Percentiles rank a stretch among this genome's conserved stretches.
Conservation (phyloP, 2,329 filamentous ascomycete genomes). For the Metarhizium humberi region DNA sequence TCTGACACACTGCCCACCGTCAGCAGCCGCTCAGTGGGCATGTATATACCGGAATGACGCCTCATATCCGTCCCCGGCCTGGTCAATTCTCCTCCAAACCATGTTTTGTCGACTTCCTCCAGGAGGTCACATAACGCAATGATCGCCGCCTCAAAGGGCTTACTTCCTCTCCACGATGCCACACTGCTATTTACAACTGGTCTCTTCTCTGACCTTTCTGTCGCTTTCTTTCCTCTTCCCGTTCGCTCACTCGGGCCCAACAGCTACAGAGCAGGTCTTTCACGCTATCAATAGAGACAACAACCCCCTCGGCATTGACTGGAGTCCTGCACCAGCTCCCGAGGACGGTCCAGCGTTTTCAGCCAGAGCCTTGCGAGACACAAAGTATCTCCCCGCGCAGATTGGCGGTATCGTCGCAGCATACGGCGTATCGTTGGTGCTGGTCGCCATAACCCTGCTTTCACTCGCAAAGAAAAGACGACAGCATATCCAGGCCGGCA, state of each 20-base stretch:
- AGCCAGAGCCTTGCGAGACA: slow-evolving; percentile 48
- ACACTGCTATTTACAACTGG: slow-evolving; percentile 16
- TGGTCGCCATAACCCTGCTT: slow-evolving; percentile 60
- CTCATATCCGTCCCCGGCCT: slow-evolving; percentile 26
- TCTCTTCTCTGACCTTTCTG: slow-evolving; percentile 17
- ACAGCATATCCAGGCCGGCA: slow-evolving; percentile 41
- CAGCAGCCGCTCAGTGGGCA: slow-evolving; percentile 36
- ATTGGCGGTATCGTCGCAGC: slow-evolving; percentile 76
- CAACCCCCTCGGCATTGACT: slow-evolving; percentile 36
- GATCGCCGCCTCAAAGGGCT: slow-evolving; percentile 21
- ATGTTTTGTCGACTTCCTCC: slow-evolving; percentile 38
- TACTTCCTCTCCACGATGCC: slow-evolving; percentile 31
- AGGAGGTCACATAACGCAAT: slow-evolving; percentile 32
- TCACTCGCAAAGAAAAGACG: slow-evolving; percentile 48
- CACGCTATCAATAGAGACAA: slow-evolving; percentile 15
- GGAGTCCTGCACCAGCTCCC: slow-evolving; percentile 38
- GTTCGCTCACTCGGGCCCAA: slow-evolving; percentile 16
- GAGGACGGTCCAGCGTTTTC: slow-evolving; percentile 53
- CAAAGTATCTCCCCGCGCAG: slow-evolving; percentile 64
- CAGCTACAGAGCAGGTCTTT: slow-evolving; percentile 5
- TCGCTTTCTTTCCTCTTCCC: slow-evolving; percentile 17
- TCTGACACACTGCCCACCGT: slow-evolving; percentile 34
- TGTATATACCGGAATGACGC: slow-evolving; percentile 42
- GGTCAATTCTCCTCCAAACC: slow-evolving; percentile 36
- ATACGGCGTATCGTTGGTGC: slow-evolving; percentile 68